Base-by-base conservation (phyloP, 495 filamentous ascomycete species). In the Penicillium salamii region DNA sequence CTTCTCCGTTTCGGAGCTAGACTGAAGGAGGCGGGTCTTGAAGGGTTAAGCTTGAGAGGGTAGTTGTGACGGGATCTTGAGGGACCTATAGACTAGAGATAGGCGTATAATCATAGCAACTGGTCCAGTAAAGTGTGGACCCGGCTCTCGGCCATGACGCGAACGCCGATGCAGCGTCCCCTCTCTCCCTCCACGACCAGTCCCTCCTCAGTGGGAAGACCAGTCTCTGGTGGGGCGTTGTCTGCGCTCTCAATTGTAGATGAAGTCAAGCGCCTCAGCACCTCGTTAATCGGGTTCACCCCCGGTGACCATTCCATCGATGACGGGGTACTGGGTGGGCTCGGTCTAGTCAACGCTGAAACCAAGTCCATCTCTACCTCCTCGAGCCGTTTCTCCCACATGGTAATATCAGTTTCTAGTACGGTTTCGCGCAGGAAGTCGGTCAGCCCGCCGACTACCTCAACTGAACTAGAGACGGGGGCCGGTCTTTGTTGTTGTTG, bases 191-290 rank as follows among this genome's bases (percentile, higher is more conserved):
- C 21, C 13, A 26, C 38, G 38, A 26, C 21, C 20, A n/a, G 50
- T 46, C 17, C 45, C 35, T 53, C 43, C 42, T 36, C 46, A 15
- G 34, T 46, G 36, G 51, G 11, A 35, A 72, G 35, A 56, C 78
- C 53, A 28, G 33, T 44, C 8, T 28, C 51, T 41, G 44, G 44
- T 23, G 18, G 19, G 35, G 35, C 17, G 35, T 9, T 19, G 35
- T 20, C 1, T 37, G 35, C 35, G 17, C 38, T 23, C 13, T 15
- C 20, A 24, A 12, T 41, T 41, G 38, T 3, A 41, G 20, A n/a
- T 13, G 9, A 13, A 7, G 38, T 9, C 35, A 37, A 37, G 5
- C 35, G 35, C 35, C 35, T 37, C 1, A 37, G 19, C 35, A 9
- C 1, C 35, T 37, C 35, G 35, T 37, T 8, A 26, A 26, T 26